Conservation (phyloP, 257 asterid species). For the Nicotiana undulata region DNA sequence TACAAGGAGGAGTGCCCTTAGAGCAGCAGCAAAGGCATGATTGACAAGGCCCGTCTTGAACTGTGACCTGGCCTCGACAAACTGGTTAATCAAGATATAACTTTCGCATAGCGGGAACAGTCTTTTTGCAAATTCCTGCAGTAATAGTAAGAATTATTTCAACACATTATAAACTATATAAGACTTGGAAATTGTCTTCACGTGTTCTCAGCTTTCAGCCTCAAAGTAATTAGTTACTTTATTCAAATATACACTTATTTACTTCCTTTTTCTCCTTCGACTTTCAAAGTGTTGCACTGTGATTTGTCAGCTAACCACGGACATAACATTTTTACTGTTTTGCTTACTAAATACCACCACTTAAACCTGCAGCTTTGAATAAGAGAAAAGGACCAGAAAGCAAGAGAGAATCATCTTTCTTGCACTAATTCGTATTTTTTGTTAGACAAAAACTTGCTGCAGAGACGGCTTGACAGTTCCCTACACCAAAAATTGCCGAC, state of each 20-base stretch:
- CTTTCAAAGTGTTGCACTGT: not conserved
- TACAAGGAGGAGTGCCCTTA: constrained; percentile 84
- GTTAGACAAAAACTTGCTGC: not conserved
- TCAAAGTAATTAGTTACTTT: not conserved
- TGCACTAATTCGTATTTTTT: not conserved
- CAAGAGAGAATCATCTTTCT: not conserved
- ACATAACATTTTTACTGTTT: not conserved
- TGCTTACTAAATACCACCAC: not conserved
- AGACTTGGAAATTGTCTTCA: not conserved
- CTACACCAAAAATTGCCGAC: not conserved
- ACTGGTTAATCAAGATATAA: constrained; percentile 62
- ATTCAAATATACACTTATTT: not conserved
- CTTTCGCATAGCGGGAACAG: constrained; percentile 84
- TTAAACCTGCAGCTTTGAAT: not conserved
- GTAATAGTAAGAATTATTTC: constrained; percentile 4
- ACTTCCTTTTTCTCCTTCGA: not conserved
- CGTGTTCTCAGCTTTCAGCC: not conserved
- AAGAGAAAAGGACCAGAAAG: not conserved
- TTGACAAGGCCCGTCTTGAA: constrained; percentile 88
- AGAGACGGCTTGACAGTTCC: not conserved
- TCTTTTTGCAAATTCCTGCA: constrained; percentile 89
- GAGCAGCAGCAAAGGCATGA: constrained; percentile 96
- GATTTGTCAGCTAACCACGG: not conserved
- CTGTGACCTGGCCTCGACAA: constrained; percentile 89
- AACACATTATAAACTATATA: not conserved